A percentile compares a stretch with the other conserved stretches of the same genome.
These are phyloP conservation scores for Multifurca ochricompacta DNA, from an alignment of 768 basidiomycete species.

Conservation along the genomic window DNA sequence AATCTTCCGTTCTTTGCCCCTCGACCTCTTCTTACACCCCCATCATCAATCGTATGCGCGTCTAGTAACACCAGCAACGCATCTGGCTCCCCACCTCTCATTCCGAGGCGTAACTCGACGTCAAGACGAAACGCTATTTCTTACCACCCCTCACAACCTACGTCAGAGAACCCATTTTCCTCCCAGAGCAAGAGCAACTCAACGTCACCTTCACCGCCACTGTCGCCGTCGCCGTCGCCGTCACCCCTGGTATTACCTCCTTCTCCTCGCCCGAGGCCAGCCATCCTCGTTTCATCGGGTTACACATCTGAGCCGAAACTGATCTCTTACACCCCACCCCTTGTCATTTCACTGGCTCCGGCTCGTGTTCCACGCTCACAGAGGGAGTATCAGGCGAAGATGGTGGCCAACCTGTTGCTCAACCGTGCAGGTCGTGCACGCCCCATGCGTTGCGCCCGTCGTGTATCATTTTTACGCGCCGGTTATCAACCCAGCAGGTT, in stretches of 20 bases:
- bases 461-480: constrained; percentile 1
- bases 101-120: constrained; percentile 3
- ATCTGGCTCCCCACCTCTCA: neutral
- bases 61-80: neutral
- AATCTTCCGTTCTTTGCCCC: constrained; percentile 19
- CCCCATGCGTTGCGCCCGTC: constrained; percentile 17
- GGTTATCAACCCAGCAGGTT: constrained; percentile 19
- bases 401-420: constrained; percentile 20
- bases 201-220: too few species aligned
- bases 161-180: neutral
- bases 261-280: constrained; percentile 7
- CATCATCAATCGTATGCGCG: neutral
- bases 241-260: neutral
- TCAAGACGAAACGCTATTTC: constrained; percentile 18
- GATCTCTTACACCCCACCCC: neutral
- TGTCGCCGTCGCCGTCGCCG: too few species aligned
- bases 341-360: constrained; percentile 10
- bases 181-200: neutral
- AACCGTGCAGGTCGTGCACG: constrained; percentile 13
- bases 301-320: constrained; percentile 1
- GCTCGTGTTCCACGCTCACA: constrained; percentile 11
- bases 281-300: constrained; percentile 8
- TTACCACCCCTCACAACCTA: constrained; percentile 6
- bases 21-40: constrained; percentile 1
- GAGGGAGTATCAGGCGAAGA: constrained; percentile 18